Conservation (phyloP, 2,329 filamentous ascomycete species). For the Sphaceloma murrayae region DNA sequence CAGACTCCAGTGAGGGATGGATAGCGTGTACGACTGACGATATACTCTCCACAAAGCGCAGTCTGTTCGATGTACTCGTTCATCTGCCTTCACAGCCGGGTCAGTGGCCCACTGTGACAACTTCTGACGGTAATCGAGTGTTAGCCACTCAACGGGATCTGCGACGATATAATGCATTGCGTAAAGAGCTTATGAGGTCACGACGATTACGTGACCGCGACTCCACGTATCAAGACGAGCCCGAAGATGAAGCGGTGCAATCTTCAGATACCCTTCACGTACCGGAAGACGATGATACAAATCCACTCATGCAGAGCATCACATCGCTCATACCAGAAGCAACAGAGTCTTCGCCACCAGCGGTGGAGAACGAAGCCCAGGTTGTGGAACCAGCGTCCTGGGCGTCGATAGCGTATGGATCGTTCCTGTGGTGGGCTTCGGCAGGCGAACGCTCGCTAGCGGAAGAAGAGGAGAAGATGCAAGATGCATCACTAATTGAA, state of each 20-base stretch:
- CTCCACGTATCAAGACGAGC: slow-evolving; percentile 23
- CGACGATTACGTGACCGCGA: slow-evolving; percentile 30
- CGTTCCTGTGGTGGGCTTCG: slow-evolving; percentile 86
- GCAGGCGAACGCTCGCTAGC: slow-evolving; percentile 60
- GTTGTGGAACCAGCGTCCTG: slow-evolving; percentile 50
- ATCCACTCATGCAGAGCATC: slow-evolving; percentile 16
- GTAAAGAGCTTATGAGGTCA: slow-evolving; percentile 45
- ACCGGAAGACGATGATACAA: slow-evolving; percentile 18
- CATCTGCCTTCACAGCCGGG: slow-evolving; percentile 53
- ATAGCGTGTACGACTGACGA: slow-evolving; percentile 93
- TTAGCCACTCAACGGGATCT: slow-evolving; percentile 87
- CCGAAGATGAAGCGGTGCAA: slow-evolving; percentile 16
- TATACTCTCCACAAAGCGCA: slow-evolving; percentile 75
- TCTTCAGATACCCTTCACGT: neutral
- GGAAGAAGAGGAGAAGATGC: slow-evolving; percentile 45
- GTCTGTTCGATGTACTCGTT: slow-evolving; percentile 82
- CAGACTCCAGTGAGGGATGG: slow-evolving; percentile 51
- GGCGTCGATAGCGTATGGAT: slow-evolving; percentile 67
- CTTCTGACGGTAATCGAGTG: slow-evolving; percentile 51
- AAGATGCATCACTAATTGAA: slow-evolving; percentile 37
- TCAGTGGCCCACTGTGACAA: slow-evolving; percentile 66
- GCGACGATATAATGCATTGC: slow-evolving; percentile 64
- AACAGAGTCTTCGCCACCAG: neutral
- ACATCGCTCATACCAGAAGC: slow-evolving; percentile 2
- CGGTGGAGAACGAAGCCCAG: slow-evolving; percentile 23